phyloP scores from a whole-genome alignment of 148 eudicot genomes.

The Rheum nobile region DNA sequence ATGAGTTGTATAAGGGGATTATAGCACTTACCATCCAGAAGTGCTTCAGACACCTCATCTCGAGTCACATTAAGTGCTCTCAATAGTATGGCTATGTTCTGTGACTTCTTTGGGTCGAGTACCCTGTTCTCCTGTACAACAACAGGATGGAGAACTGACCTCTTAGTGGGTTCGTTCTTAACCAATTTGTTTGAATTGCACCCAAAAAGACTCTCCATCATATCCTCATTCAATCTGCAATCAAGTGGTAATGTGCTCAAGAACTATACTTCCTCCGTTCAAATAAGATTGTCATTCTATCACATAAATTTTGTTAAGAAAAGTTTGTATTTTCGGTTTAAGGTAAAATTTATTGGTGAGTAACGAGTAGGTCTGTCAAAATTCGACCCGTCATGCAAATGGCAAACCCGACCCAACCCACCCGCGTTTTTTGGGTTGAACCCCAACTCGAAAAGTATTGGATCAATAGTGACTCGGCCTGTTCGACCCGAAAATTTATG shows the following conservation, averaged over 20 bases:
- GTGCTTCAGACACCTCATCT: constrained; percentile 54
- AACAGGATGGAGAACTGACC: constrained; percentile 19
- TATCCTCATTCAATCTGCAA: constrained; percentile 49
- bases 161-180: constrained; percentile 21
- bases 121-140: constrained; percentile 34
- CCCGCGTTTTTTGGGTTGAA: too few species aligned
- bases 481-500: too few species aligned
- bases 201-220: constrained; percentile 47
- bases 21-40: constrained; percentile 30
- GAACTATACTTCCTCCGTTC: too few species aligned
- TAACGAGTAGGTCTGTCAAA: too few species aligned
- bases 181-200: constrained; percentile 18
- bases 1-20: neutral
- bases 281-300: too few species aligned
- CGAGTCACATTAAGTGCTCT: constrained; percentile 46
- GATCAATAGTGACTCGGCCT: too few species aligned
- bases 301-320: too few species aligned
- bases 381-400: too few species aligned
- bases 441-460: too few species aligned
- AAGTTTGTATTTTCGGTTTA: too few species aligned
- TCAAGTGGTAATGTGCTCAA: neutral
- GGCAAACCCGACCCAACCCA: too few species aligned
- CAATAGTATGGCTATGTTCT: constrained; percentile 43
- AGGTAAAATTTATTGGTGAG: too few species aligned
- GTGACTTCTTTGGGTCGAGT: constrained; percentile 49